Base-by-base conservation (phyloP, 192 early-diverging fungal genomes). In the Allomyces javanicus region DNA sequence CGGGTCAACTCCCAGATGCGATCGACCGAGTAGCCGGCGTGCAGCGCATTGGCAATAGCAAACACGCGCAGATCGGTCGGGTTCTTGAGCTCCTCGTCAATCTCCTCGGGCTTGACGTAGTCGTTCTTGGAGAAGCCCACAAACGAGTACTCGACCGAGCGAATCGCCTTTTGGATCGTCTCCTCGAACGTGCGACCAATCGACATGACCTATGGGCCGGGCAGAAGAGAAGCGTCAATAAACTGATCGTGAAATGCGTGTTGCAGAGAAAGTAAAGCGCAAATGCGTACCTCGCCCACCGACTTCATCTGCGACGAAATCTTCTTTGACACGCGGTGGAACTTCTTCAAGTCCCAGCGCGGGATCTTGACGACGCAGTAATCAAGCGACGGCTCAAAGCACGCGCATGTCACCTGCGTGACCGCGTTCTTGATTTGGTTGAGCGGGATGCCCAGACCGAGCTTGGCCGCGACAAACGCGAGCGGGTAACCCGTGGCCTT, bases 401-500 rank as follows among this genome's bases (percentile, higher is more conserved):
- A 95, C 24, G 96, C 93, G 65, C 88, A 92, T 10, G 96, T 98
- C 66, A 87, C 87, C 70, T 90, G 90, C 58, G 96, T 98, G 44
- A 98, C 94, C 65, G 76, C 84, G 84, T 98, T 98, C 72, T 85
- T 87, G 64, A 98, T 87, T 75, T 93, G 88, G 67, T 91, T 90
- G 44, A 98, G 84, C 26, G 93, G 88, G 44, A 91, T 89, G 44
- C 87, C 92, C 64, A 98, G 81, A 66, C 90, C 96, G 24, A 98
- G 77, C 77, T 98, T 98, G 70, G 96, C 93, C 7, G 96, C 94
- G 44, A 98, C 91, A 76, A 98, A 98, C 11, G 96, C 96, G 66
- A 98, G 78, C 22, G 96, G 96, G 74, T 96, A 98, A 21, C 96
- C 96, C 5, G 96, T 98, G 10, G 96, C 96, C 74, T 98, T 98